Conservation (phyloP, 495 filamentous ascomycete species). For the Penicillium longicatenatum region DNA sequence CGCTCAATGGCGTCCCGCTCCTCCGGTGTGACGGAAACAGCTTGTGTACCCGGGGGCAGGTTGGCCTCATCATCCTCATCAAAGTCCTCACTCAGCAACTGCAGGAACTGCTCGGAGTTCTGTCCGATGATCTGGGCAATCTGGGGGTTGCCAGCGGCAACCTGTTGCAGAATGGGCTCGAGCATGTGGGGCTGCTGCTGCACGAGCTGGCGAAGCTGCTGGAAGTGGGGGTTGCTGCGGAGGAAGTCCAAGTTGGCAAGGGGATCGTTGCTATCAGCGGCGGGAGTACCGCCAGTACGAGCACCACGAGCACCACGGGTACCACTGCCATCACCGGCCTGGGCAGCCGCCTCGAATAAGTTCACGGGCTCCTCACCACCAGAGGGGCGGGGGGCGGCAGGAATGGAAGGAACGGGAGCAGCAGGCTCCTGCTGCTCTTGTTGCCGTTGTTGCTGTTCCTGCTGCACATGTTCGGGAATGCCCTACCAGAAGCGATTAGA, state of each 20-base stretch:
- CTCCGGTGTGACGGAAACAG: conserved; percentile 90
- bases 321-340: conserved; percentile 59
- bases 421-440: conserved; percentile 12
- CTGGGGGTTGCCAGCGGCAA: conserved; percentile 93
- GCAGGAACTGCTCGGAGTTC: conserved; percentile 90
- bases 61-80: conserved; percentile 65
- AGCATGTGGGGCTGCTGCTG: conserved; percentile 98
- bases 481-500: conserved; percentile 56
- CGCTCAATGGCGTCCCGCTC: conserved; percentile 96
- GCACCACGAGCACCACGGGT: conserved; percentile 46
- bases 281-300: conserved; percentile 52
- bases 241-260: conserved; percentile 88
- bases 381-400: conserved; percentile 40
- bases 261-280: conserved; percentile 56
- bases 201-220: conserved; percentile 94
- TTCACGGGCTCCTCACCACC: conserved; percentile 72
- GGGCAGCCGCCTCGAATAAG: conserved; percentile 90
- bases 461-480: conserved; percentile 80
- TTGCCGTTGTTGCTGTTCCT: conserved; percentile 60
- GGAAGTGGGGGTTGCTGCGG: conserved; percentile 95
- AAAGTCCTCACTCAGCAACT: conserved; percentile 78
- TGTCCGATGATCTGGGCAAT: conserved; percentile 87
- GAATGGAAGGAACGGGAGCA: conserved; percentile 27
- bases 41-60: conserved; percentile 84
- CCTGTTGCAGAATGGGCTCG: conserved; percentile 94